Evolutionary conservation across 192 early-diverging fungal species (phyloP), one percentile per base, ranked within the genome.

Genomic region (Piromyces sp.): DNA sequence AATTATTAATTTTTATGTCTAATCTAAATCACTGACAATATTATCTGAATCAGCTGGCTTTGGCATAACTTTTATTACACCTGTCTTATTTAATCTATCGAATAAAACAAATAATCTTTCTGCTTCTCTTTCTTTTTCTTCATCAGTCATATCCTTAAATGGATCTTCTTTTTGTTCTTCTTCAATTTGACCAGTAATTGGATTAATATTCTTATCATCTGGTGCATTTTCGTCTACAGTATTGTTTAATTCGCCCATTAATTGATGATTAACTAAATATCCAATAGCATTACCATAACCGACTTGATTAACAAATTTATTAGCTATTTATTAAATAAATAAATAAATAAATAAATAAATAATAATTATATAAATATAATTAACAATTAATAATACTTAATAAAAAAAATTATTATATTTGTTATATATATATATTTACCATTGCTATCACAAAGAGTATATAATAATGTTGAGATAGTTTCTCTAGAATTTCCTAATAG

Each of bases 201-300:
- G 96, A 85, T 99, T 94, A 40, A 96, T 87, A 0, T 84, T 29
- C 79, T 30, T 36, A 37, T 80, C 13, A n/a, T 81, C 38, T 68
- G 84, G 30, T 81, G 29, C 85, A 28, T 85, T 82, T 29, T 83
- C 82, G 16, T 82, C 38, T 16, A 80, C 80, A 11, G 79, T 80
- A 13, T 85, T 85, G 19, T 80, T 40, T 30, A 68, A 28, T 26
- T 79, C 80, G 30, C n/a, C 30, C 82, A 31, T 30, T 36, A 14
- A 79, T 30, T 31, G 79, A n/a, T 89, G 87, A 19, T 92, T 90
- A 81, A 96, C 87, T 81, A 98, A 86, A 83, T 94, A 98, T 58
- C 97, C 97, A 13, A 95, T 95, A 29, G 94, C 95, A 84, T 96
- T 96, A 38, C 96, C 97, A 82, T 97, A 98, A 17, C 97, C 97